A percentile compares a stretch with the other conserved stretches of the same genome.
Conservation (phyloP, 2,329 filamentous ascomycete species). For the Chaetomium strumarium region DNA sequence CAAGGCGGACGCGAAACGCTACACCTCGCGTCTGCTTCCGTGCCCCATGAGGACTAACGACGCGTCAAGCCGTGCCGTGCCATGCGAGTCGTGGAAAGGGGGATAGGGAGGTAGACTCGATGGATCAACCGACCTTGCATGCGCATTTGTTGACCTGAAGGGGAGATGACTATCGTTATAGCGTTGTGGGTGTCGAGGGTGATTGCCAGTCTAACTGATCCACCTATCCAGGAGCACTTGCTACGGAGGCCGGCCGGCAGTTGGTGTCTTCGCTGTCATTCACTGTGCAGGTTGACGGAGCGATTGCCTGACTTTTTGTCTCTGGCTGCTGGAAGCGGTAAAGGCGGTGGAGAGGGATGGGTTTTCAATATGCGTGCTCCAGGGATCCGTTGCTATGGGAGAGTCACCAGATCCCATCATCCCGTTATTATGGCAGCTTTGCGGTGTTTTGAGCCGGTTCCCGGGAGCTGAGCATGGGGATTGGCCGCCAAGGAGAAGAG, state of each 20-base stretch:
- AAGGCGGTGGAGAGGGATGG: conserved; percentile 4
- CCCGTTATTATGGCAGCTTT: neutral
- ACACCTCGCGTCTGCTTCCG: no score
- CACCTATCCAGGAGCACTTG: neutral
- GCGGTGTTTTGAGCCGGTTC: neutral
- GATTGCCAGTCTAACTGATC: neutral
- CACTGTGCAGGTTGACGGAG: neutral
- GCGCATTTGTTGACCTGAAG: neutral
- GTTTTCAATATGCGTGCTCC: neutral
- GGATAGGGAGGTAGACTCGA: neutral
- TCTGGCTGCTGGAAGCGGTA: conserved; percentile 8
- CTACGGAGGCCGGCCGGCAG: neutral
- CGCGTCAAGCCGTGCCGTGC: neutral
- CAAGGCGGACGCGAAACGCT: no score
- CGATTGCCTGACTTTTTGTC: neutral
- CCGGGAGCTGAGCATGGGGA: conserved; percentile 9
- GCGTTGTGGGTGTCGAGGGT: neutral
- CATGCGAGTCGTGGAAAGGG: neutral
- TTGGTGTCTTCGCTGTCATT: neutral
- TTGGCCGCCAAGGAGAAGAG: conserved; percentile 10
- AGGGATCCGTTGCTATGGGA: neutral
- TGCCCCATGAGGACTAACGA: no score
- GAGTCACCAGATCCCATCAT: neutral
- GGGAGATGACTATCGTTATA: neutral
- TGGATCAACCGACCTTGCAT: neutral